These are phyloP conservation scores for Tagetes patula DNA, from an alignment of 129 eudicot species.

Conservation along the genomic window DNA sequence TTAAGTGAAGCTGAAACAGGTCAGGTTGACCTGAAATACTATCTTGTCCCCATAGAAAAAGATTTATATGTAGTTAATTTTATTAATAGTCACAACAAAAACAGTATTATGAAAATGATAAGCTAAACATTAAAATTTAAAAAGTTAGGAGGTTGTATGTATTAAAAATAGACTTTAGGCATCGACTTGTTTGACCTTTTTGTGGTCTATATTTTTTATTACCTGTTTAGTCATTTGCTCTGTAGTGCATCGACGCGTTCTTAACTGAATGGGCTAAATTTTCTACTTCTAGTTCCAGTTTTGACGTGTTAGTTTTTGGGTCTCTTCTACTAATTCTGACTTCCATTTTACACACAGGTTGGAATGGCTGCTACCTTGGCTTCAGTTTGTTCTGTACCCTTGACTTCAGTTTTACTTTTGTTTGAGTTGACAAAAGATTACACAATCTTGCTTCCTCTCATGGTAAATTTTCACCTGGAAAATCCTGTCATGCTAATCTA, in stretches of 20 bases:
- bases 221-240: neutral
- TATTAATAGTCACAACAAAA: neutral
- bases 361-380: conserved; percentile 99
- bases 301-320: neutral
- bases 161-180: neutral
- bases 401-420: conserved; percentile 91
- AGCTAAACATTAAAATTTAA: no score
- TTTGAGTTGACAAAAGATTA: conserved; percentile 96
- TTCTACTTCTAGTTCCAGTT: neutral
- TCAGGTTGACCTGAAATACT: neutral
- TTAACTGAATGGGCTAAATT: neutral
- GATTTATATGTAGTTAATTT: neutral
- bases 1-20: neutral
- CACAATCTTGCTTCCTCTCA: conserved; percentile 95
- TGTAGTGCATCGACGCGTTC: neutral
- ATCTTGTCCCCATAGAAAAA: neutral
- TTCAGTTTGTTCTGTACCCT: conserved; percentile 93
- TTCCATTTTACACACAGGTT: conserved; percentile 51
- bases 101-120: neutral
- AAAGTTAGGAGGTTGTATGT: neutral
- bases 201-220: neutral
- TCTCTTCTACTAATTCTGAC: neutral
- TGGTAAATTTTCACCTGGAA: conserved; percentile 48
- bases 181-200: neutral
- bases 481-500: neutral